Evolutionary conservation across 2,329 filamentous ascomycete genomes (phyloP), one percentile per base, ranked within the genome.

Genomic region (Xylaria sp.): DNA sequence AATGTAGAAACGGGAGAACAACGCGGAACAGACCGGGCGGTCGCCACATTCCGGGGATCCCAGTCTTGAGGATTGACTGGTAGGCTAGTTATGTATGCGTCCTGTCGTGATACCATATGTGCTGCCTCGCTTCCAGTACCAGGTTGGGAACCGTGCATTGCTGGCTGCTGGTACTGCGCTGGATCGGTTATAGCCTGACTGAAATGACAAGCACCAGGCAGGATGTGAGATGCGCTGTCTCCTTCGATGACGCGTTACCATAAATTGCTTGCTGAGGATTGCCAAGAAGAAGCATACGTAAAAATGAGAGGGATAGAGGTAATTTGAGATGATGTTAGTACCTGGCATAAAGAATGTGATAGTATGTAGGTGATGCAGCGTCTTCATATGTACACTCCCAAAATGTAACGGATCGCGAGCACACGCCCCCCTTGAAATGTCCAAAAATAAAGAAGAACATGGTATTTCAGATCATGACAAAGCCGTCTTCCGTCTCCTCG

Each of bases 31-130:
- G 17, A 21, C 58, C 30, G 27, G 57, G 53, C 54, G 61, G 61
- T 48, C 27, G 53, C 61, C 47, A 64, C 42, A 67, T 19, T 67
- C 67, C 60, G 67, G 69, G 67, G 59, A 63, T 42, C 30, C 66
- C 66, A 66, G 36, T 32, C 48, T 65, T 64, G 19, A 53, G 47
- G 34, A 59, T 61, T 63, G 53, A 59, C 58, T 63, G 67, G 67
- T 64, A 66, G 51, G 27, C 47, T 63, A 54, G 12, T 11, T 34
- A 47, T 21, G 48, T 63, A 59, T 70, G 69, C 69, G 54, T 59
- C 66, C 64, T 71, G 69, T 59, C 53, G 69, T 71, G 69, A 57
- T 65, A 68, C 61, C 39, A 58, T 57, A 54, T 45, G 54, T 56
- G 62, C 45, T 50, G 55, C 55, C 55, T 66, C 62, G 65, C 59